Evolutionary conservation across 2,329 filamentous ascomycete genomes (phyloP), one percentile per base, ranked within the genome.

Genomic region (Nigrospora oryzae): DNA sequence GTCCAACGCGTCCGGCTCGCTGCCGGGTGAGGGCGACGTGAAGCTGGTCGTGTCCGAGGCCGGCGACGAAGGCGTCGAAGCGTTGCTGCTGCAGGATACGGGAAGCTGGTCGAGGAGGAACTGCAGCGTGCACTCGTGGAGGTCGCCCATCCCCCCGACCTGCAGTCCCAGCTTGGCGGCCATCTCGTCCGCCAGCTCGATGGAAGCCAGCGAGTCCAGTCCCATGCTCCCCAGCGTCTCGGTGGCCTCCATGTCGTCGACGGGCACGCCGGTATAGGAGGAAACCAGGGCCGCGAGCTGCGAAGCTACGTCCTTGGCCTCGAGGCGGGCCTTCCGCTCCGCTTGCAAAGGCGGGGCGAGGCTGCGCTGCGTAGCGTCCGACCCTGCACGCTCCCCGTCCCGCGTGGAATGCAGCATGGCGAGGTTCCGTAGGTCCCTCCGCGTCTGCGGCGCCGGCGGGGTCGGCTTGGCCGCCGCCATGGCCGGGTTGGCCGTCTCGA

Each of bases 41-140:
- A 1, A 56, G 42, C 62, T 62, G 64, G 63, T 63, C 65, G 0
- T 63, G 63, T 8, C 65, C 63, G 0, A 67, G 46, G 5, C 64
- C 46, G 2, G 62, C 64, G 40, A 58, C 62, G 1, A 63, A 19
- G 38, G 65, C 60, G 13, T 61, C 39, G 10, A 15, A 19, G 28
- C 23, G 49, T 56, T 57, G 63, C 28, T 42, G 51, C 0, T 63
- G 46, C 8, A 45, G 40, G 0, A 59, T 64, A 8, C 61, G 40
- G 38, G 12, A 2, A 39, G 5, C 11, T 15, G 5, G 8, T 3
- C 23, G 7, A 31, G 11, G 11, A 39, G 31, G 11, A 23, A 39
- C 4, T 31, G 19, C 42, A 17, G 38, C 30, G 30, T 48, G 43
- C 28, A 43, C 13, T 38, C 48, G 48, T 31, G 31, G 4, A 54